Conservation (phyloP, 2,329 filamentous ascomycete species). For the Aspergillus sp. region DNA sequence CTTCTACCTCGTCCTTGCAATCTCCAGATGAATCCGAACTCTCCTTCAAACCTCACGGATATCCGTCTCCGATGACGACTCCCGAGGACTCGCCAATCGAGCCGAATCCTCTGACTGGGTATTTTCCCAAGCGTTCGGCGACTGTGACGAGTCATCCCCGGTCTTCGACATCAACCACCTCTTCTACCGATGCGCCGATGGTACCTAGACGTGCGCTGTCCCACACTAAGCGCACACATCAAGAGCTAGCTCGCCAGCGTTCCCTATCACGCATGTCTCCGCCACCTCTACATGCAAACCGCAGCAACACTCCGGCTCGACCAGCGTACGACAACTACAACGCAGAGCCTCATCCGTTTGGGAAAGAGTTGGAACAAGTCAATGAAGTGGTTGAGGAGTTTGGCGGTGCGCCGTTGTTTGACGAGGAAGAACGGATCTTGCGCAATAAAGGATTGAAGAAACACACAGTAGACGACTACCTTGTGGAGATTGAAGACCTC, state of each 20-base stretch:
- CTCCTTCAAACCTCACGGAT: constrained; percentile 52
- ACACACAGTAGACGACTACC: constrained; percentile 80
- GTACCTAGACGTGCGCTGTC: constrained; percentile 81
- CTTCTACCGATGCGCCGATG: constrained; percentile 60
- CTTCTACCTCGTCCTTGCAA: constrained; percentile 59
- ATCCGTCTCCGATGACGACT: constrained; percentile 54
- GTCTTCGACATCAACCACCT: constrained; percentile 50
- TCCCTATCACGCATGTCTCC: constrained; percentile 61
- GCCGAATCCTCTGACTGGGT: constrained; percentile 60
- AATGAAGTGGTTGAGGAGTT: constrained; percentile 93
- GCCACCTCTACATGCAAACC: constrained; percentile 44
- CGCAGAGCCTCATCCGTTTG: constrained; percentile 70
- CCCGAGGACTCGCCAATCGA: constrained; percentile 54
- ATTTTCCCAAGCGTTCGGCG: constrained; percentile 71
- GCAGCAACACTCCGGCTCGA: constrained; percentile 39
- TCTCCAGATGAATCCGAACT: constrained; percentile 74
- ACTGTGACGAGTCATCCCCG: constrained; percentile 65
- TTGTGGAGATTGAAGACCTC: constrained; percentile 75
- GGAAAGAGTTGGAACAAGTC: constrained; percentile 86
- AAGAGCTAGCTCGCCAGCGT: constrained; percentile 71
- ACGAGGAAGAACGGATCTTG: constrained; percentile 76
- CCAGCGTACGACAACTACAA: constrained; percentile 44
- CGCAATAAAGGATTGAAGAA: constrained; percentile 70
- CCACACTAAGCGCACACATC: constrained; percentile 86
- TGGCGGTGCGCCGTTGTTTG: constrained; percentile 64